Evolutionary conservation across 2,329 filamentous ascomycete species (phyloP), one percentile per base, ranked within the genome.

Genomic region (Colletotrichum australisinense): DNA sequence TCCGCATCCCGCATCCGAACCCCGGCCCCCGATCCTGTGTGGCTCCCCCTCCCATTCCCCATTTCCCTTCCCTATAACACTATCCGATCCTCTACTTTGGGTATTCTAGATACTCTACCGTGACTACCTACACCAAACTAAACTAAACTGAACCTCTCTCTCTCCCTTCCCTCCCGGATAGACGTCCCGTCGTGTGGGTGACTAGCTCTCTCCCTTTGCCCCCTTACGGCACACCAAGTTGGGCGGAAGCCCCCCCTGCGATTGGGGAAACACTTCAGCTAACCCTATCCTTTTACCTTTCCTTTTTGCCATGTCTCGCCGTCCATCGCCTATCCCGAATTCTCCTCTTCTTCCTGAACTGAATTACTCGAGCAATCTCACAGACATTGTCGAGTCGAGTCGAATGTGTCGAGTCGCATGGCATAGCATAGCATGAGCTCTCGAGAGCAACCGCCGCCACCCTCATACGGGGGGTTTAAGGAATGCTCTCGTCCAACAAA

Each of bases 91-190:
- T 35, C 24, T 56, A 42, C 14, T 32, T 32, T 12, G 32, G 32
- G 32, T 32, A 12, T 32, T 32, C 32, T 32, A 12, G 32, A 24
- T 67, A 55, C 16, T 16, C 14, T 42, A 42, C 14, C 35, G 11
- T 26, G 30, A n/a, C 49, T 65, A 46, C 42, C 49, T 65, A 46
- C 19, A n/a, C 60, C 62, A 24, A 3, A 42, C 12, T 42, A 24
- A 3, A 42, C 12, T 42, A 16, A 6, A 16, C 35, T 5, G 14
- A 42, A 42, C 35, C 35, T 24, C 56, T 28, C 56, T 62, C 70
- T 73, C 70, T 26, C 26, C 70, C 70, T 73, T 66, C 38, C 32
- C 42, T 56, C 42, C 60, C 62, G 35, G 60, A 56, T 60, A 71
- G 60, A 53, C 63, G 24, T 63, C 19, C 57, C 14, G 35, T 63